Base-by-base conservation (phyloP, 2,329 filamentous ascomycete genomes). In the Cordyceps tenuipes region DNA sequence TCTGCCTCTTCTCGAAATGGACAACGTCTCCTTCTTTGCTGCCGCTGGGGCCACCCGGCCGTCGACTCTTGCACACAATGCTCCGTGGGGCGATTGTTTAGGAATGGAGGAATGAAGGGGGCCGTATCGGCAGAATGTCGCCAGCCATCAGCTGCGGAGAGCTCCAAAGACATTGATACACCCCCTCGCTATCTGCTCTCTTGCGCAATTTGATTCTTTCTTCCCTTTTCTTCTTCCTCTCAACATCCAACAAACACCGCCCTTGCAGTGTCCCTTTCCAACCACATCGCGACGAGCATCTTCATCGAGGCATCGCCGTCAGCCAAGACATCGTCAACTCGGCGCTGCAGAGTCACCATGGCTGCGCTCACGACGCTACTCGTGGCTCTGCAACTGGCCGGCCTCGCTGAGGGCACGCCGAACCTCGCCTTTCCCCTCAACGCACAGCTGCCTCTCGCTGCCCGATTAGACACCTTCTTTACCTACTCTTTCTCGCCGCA, bases 391-490 rank as follows among this genome's bases (percentile, higher is more conserved):
- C 62, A 67, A 51, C 46, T 59, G 26, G 61, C 51, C 50, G 31
- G 56, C 50, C 44, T 62, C n/a, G 61, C 69, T n/a, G 64, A 61
- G 43, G 71, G 75, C 57, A 68, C 71, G 19, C 82, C 82, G 12
- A 67, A 71, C 26, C 68, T 79, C 52, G 75, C 77, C 51, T 93
- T 92, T 66, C 91, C 91, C 0, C 79, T 96, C 71, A 95, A 94
- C 72, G 86, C 89, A 2, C 91, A 96, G 71, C 81, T 95, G 1
- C 91, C 91, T 36, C 87, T 88, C 3, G 87, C 92, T 57, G 91
- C 90, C 21, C 82, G 88, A 64, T 77, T 89, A 62, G 82, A 81
- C 46, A 69, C 86, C 66, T 77, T 79, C 2, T 94, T 90, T 72
- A 82, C 78, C 10, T 91, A 92, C 68, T 77, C 82, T 34, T 89